phyloP scores from a whole-genome alignment of 1,139 yeast genomes.

The Geotrichum reessii region DNA sequence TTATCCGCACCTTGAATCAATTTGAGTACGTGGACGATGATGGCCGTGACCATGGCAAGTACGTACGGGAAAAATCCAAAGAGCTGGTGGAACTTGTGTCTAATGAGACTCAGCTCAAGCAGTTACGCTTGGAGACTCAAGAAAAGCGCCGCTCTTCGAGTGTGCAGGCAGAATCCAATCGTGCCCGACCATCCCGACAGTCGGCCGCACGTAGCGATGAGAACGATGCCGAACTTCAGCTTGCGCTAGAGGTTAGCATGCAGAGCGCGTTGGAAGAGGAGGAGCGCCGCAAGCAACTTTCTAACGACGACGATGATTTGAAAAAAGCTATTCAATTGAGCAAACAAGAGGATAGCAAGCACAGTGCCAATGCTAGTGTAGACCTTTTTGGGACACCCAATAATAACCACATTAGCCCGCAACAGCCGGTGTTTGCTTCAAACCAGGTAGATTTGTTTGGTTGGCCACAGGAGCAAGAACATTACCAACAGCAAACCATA shows the following conservation, averaged over 20 bases:
- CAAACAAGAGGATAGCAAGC: slow-evolving; percentile 70
- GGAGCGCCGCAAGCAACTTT: slow-evolving; percentile 32
- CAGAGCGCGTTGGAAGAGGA: slow-evolving; percentile 86
- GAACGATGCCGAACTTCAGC: slow-evolving; percentile 72
- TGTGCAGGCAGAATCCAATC: neutral
- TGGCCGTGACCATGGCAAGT: slow-evolving; percentile 83
- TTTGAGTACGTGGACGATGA: slow-evolving; percentile 77
- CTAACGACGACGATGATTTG: slow-evolving; percentile 47
- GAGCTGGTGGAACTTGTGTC: slow-evolving; percentile 62
- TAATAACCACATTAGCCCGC: slow-evolving; percentile 16
- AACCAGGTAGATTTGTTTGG: slow-evolving; percentile 32
- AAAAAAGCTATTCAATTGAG: slow-evolving; percentile 78
- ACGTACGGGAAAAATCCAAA: slow-evolving; percentile 84
- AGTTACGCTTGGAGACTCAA: slow-evolving; percentile 58
- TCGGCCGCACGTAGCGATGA: slow-evolving; percentile 30
- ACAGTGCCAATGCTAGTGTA: slow-evolving; percentile 16
- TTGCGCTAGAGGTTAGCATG: slow-evolving; percentile 77
- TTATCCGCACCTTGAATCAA: slow-evolving; percentile 86
- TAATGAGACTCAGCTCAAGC: slow-evolving; percentile 77
- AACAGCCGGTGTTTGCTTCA: slow-evolving; percentile 22
- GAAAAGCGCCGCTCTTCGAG: slow-evolving; percentile 8
- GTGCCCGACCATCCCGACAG: neutral
- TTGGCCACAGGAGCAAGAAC: slow-evolving; percentile 23
- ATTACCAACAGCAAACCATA: slow-evolving; percentile 20
- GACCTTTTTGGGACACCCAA: slow-evolving; percentile 18